A percentile compares a stretch with the other conserved stretches of the same genome.
Evolutionary conservation across 176 grass and related monocot species (phyloP).

Genomic region (Musa beccarii): DNA sequence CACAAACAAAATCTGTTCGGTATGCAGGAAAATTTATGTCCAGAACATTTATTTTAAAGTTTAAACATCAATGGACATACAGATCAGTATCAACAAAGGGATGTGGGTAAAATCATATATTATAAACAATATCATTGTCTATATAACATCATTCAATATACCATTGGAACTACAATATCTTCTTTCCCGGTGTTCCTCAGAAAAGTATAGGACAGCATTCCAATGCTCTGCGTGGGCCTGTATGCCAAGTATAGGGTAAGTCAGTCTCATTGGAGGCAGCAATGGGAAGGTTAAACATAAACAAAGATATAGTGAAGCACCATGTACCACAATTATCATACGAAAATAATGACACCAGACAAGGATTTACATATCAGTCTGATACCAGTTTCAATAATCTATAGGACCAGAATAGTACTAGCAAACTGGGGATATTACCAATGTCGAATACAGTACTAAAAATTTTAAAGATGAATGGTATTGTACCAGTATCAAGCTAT

Average conservation of each 20-base stretch:
- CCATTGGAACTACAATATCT: constrained; percentile 98
- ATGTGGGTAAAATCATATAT: background rate
- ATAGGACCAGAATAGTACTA: no score
- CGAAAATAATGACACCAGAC: background rate
- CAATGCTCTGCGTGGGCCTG: constrained; percentile 88
- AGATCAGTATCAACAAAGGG: background rate
- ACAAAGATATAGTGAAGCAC: background rate
- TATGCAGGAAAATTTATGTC: no score
- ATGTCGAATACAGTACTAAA: no score
- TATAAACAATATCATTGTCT: background rate
- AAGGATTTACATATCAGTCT: no score
- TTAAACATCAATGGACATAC: background rate
- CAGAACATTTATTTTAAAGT: no score
- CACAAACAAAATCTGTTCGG: no score
- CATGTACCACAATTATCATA: background rate
- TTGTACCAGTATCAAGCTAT: no score
- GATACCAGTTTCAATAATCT: no score
- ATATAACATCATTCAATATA: constrained; percentile 20
- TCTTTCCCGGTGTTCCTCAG: constrained; percentile 72
- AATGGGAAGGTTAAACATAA: background rate
- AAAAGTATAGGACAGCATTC: constrained; percentile 97
- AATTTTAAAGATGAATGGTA: no score
- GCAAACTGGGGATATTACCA: no score
- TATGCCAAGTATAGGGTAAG: constrained; percentile 16
- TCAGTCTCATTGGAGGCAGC: constrained; percentile 20